These are phyloP conservation scores for Melaleuca alternifolia DNA, from an alignment of 345 rosid genomes.

Conservation along the genomic window DNA sequence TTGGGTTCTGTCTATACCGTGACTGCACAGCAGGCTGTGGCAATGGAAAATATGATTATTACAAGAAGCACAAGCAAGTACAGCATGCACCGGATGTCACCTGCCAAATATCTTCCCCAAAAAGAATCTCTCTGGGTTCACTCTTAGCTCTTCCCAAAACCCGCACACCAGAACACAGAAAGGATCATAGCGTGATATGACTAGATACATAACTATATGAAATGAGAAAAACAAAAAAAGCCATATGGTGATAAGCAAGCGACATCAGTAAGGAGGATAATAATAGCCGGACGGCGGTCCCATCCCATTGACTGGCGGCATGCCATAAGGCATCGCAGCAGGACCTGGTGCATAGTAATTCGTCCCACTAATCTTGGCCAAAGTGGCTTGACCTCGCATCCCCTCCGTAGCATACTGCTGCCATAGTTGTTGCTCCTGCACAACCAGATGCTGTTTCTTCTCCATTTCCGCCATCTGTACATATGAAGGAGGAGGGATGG, in stretches of 20 bases:
- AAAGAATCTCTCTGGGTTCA: not conserved
- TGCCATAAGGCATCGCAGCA: constrained; percentile 34
- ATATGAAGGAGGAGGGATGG: constrained; percentile 62
- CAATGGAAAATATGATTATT: not conserved
- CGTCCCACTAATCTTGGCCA: constrained; percentile 28
- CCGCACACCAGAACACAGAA: not conserved
- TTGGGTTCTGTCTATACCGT: not conserved
- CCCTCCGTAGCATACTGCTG: constrained; percentile 57
- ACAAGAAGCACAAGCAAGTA: not conserved
- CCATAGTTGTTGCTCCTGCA: constrained; percentile 64
- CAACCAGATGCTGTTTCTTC: constrained; percentile 54
- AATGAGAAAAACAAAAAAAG: not conserved
- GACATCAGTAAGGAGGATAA: constrained; percentile 25
- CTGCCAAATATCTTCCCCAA: not conserved
- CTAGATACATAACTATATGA: not conserved
- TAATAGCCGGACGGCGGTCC: constrained; percentile 41
- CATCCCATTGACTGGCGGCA: constrained; percentile 41
- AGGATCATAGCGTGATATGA: not conserved
- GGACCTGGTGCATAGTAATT: constrained; percentile 32
- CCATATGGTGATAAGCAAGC: constrained; percentile 6
- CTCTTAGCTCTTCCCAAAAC: not conserved
- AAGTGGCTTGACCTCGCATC: constrained; percentile 61
- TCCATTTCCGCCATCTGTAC: constrained; percentile 87
- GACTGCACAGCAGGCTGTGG: not conserved
- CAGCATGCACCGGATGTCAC: not conserved